Evolutionary conservation across 2,329 filamentous ascomycete genomes (phyloP).

Genomic region (Ophiostoma montium): DNA sequence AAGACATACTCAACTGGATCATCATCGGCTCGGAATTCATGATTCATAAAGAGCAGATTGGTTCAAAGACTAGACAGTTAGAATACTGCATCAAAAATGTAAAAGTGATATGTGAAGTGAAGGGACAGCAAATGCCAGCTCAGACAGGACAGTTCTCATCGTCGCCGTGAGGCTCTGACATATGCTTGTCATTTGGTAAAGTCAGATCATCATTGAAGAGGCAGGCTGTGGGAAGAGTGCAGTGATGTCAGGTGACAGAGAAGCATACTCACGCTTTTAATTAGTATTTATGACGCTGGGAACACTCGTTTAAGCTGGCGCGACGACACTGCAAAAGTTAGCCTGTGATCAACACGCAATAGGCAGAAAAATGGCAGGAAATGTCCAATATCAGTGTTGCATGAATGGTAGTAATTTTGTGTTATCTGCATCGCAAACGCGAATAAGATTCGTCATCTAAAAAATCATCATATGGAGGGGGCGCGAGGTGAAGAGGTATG

Average conservation of each 20-base stretch:
- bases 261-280: not conserved
- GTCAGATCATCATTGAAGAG: constrained; percentile 65
- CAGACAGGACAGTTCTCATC: constrained; percentile 36
- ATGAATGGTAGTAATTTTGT: constrained; percentile 58
- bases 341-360: constrained; percentile 6
- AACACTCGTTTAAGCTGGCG: not conserved
- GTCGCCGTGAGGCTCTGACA: constrained; percentile 62
- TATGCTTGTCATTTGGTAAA: constrained; percentile 84
- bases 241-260: constrained; percentile 5
- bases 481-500: not conserved
- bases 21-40: not conserved
- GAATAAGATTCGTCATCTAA: constrained; percentile 71
- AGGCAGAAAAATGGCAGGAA: constrained; percentile 11
- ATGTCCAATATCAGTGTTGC: constrained; percentile 27
- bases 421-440: constrained; percentile 58
- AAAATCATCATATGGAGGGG: constrained; percentile 30
- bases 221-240: constrained; percentile 3
- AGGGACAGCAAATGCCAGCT: constrained; percentile 12
- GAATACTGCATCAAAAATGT: not conserved
- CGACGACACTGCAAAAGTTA: constrained; percentile 7
- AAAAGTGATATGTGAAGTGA: not conserved
- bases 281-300: not conserved
- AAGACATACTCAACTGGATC: constrained; percentile 9
- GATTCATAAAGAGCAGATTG: not conserved
- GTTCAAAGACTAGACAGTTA: not conserved